phyloP scores from a whole-genome alignment of 139 green algal species.

The Closterium sp. region DNA sequence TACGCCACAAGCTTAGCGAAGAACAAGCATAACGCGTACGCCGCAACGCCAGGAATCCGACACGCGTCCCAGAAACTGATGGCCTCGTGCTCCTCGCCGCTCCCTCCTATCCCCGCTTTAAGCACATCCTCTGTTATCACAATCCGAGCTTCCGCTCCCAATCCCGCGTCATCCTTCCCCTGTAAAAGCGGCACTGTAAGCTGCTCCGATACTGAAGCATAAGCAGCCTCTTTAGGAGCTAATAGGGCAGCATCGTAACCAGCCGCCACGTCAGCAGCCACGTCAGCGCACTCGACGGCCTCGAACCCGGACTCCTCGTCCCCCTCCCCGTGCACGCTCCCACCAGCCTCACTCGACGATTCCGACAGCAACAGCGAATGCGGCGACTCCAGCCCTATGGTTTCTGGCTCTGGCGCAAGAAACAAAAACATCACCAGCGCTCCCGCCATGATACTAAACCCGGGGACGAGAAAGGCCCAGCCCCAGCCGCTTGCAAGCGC shows the following conservation, averaged over 20 bases:
- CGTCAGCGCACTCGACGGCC: neutral
- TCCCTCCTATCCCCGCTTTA: neutral
- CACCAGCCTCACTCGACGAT: neutral
- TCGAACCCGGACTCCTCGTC: neutral
- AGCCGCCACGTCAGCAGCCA: neutral
- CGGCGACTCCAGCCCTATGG: slow-evolving; percentile 56
- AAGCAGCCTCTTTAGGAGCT: neutral
- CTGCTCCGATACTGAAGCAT: neutral
- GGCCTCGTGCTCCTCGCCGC: neutral
- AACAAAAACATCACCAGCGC: slow-evolving; percentile 56
- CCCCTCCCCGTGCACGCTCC: neutral
- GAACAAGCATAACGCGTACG: slow-evolving; percentile 91
- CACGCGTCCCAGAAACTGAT: slow-evolving; percentile 66
- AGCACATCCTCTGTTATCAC: neutral
- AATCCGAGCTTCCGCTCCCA: neutral
- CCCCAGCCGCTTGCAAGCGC: slow-evolving; percentile 79
- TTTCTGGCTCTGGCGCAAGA: slow-evolving; percentile 78
- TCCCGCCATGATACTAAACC: slow-evolving; percentile 40
- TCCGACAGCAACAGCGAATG: neutral
- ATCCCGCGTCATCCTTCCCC: neutral
- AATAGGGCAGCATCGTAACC: neutral
- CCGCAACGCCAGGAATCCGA: slow-evolving; percentile 83
- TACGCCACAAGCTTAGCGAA: slow-evolving; percentile 98
- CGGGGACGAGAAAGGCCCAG: slow-evolving; percentile 84
- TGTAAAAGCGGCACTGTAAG: neutral